Conservation (phyloP, 208 protist genomes). For the Leishmania martiniquensis region DNA sequence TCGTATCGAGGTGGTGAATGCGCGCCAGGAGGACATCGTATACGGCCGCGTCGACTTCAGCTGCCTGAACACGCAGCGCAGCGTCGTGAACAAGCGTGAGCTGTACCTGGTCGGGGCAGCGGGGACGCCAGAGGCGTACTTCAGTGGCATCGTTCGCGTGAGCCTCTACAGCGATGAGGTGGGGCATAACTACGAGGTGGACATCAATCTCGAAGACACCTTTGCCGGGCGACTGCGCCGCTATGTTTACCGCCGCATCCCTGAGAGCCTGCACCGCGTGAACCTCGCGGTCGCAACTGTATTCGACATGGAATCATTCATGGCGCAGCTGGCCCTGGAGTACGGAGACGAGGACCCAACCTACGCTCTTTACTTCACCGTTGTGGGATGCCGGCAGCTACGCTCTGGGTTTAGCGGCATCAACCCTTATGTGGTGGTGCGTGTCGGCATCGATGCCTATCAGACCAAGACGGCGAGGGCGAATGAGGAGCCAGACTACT, state of each 20-base stretch:
- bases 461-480: slow-evolving; percentile 72
- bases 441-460: slow-evolving; percentile 70
- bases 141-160: slow-evolving; percentile 75
- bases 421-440: slow-evolving; percentile 76
- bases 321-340: slow-evolving; percentile 58
- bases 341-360: slow-evolving; percentile 77
- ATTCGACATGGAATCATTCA: slow-evolving; percentile 87
- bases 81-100: slow-evolving; percentile 51
- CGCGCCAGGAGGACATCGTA: slow-evolving; percentile 37
- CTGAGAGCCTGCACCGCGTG: slow-evolving; percentile 78
- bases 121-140: slow-evolving; percentile 69
- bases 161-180: slow-evolving; percentile 71
- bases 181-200: slow-evolving; percentile 70
- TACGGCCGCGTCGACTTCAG: slow-evolving; percentile 86
- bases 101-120: slow-evolving; percentile 71
- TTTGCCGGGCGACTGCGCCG: slow-evolving; percentile 70
- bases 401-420: slow-evolving; percentile 52
- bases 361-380: slow-evolving; percentile 74
- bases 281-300: slow-evolving; percentile 70
- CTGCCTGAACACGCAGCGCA: slow-evolving; percentile 73
- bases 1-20: slow-evolving; percentile 69
- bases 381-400: slow-evolving; percentile 76
- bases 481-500: slow-evolving; percentile 78
- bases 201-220: slow-evolving; percentile 43
- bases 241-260: slow-evolving; percentile 61